Percentiles rank a stretch among this genome's conserved stretches.
Conservation (phyloP, 108 stramenopile genomes). For the Nannochloropsis gaditana region DNA sequence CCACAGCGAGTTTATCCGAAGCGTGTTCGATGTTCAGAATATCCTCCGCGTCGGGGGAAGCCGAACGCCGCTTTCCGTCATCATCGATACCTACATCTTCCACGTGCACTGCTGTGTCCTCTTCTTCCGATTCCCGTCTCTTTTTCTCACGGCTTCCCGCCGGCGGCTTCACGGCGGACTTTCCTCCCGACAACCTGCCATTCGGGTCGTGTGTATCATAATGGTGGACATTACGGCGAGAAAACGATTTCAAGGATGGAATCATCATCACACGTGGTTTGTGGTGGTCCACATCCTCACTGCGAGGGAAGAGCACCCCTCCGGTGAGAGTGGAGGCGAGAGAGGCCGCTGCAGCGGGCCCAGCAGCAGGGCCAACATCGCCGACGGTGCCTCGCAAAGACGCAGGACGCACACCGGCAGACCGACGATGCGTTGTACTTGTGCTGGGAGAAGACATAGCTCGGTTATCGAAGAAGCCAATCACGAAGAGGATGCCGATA, state of each 20-base stretch:
- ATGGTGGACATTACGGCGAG: not conserved
- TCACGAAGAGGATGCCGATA: not conserved
- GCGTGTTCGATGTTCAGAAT: not conserved
- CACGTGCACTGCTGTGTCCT: not conserved
- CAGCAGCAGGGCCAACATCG: slow-evolving; percentile 16
- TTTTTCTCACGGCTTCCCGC: slow-evolving; percentile 7
- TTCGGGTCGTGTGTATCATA: not conserved
- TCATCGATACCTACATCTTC: not conserved
- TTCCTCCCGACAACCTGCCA: not conserved
- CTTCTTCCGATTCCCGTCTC: not conserved
- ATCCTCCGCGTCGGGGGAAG: not conserved
- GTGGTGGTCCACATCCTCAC: not conserved
- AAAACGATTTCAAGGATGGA: not conserved
- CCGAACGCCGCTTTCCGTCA: not conserved
- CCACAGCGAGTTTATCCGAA: not conserved
- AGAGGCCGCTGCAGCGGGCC: not conserved
- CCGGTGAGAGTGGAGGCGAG: not conserved
- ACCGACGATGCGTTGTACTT: not conserved
- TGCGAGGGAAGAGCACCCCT: not conserved
- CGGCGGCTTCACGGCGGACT: not conserved
- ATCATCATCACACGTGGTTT: slow-evolving; percentile 6
- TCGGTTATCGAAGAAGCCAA: not conserved
- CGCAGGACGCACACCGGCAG: slow-evolving; percentile 1
- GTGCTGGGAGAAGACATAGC: not conserved
- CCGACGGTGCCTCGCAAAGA: not conserved